A percentile compares a stretch with the other conserved stretches of the same genome.
Conservation (phyloP, 169 alveolate genomes). For the Cryptosporidium meleagridis region DNA sequence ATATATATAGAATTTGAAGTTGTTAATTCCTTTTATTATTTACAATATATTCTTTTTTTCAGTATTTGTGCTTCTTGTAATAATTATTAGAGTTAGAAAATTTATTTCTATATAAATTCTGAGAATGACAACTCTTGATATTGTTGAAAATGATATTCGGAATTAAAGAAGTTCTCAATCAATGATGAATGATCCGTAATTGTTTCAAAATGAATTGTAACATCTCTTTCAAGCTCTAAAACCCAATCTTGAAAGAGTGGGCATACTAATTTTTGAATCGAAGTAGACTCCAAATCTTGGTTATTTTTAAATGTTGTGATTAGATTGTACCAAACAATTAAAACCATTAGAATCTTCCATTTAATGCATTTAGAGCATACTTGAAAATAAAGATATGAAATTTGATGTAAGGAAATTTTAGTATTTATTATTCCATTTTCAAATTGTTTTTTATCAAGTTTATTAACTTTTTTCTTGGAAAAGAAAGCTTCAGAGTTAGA, state of each 20-base stretch:
- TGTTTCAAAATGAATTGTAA: not conserved
- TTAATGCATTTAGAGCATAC: constrained; percentile 6
- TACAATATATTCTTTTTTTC: not conserved
- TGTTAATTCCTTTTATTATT: not conserved
- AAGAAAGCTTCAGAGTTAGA: not conserved
- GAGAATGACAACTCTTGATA: not conserved
- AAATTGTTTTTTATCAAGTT: not conserved
- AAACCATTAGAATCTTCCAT: constrained; percentile 20
- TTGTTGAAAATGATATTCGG: not conserved
- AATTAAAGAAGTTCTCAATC: not conserved
- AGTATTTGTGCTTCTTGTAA: not conserved
- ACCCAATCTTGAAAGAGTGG: constrained; percentile 32
- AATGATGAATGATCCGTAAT: constrained; percentile 5
- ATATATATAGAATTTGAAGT: constrained; percentile 2
- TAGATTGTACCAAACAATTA: constrained; percentile 38
- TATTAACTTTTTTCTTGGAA: not conserved
- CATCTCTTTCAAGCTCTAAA: not conserved
- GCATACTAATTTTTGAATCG: constrained; percentile 1
- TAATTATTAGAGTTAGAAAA: not conserved
- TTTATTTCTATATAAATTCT: not conserved
- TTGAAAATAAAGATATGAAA: not conserved
- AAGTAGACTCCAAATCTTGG: not conserved
- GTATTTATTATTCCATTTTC: not conserved
- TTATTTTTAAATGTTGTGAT: not conserved
- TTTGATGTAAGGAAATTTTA: not conserved